Percentiles rank a stretch among this genome's conserved stretches.
Evolutionary conservation across 1,284 basidiomycete genomes (phyloP).

Genomic region (Ustanciosporium gigantosporum): DNA sequence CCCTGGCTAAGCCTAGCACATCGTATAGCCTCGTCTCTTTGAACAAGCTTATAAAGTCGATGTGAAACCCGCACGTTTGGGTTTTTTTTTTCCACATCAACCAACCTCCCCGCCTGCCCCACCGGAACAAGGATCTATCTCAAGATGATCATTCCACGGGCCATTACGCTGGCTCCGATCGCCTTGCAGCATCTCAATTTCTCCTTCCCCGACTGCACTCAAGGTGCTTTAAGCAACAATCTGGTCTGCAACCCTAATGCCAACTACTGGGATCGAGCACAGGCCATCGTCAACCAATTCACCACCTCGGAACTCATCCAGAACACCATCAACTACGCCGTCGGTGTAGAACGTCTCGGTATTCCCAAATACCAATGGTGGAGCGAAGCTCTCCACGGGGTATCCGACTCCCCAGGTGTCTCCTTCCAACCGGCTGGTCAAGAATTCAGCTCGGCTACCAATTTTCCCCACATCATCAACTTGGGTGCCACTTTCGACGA

Average conservation of each 20-base stretch:
- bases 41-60: too few relatives aligned
- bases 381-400: conserved; percentile 19
- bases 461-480: conserved; percentile 22
- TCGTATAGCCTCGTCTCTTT: too few relatives aligned
- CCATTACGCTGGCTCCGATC: conserved; percentile 15
- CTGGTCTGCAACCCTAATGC: conserved; percentile 11
- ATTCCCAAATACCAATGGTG: conserved; percentile 22
- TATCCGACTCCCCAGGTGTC: conserved; percentile 11
- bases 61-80: too few relatives aligned
- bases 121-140: too few relatives aligned
- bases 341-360: conserved; percentile 10
- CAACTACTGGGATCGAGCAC: conserved; percentile 13
- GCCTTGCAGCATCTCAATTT: conserved; percentile 13
- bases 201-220: conserved; percentile 11
- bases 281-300: conserved; percentile 10
- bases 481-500: conserved; percentile 25
- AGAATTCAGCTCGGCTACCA: conserved; percentile 9
- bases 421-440: conserved; percentile 6
- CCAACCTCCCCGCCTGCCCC: too few relatives aligned
- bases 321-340: conserved; percentile 21
- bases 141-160: conserved; percentile 9
- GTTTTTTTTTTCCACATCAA: too few relatives aligned
- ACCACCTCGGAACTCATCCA: conserved; percentile 13
- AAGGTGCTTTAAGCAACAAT: conserved; percentile 4
- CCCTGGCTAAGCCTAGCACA: too few relatives aligned